Percentiles rank a stretch among this genome's conserved stretches.
Evolutionary conservation across 2,329 filamentous ascomycete species (phyloP).

Genomic region (Exophiala viscosa): DNA sequence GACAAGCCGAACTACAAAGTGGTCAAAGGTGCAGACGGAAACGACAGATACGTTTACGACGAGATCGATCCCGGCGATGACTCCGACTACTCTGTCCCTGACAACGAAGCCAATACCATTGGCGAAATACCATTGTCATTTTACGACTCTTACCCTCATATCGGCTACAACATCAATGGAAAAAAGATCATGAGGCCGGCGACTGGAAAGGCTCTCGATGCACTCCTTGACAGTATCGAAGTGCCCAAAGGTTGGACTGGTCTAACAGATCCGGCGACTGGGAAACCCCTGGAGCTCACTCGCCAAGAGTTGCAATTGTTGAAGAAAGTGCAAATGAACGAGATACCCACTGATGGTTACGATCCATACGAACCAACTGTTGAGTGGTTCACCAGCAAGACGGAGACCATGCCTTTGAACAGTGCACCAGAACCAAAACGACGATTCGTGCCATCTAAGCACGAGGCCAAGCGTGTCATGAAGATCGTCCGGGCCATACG

Average conservation of each 20-base stretch:
- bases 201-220: slow-evolving; percentile 87
- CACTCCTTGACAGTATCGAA: slow-evolving; percentile 91
- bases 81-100: slow-evolving; percentile 86
- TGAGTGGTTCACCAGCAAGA: slow-evolving; percentile 86
- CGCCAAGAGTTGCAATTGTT: slow-evolving; percentile 85
- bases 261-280: slow-evolving; percentile 87
- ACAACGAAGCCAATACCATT: slow-evolving; percentile 80
- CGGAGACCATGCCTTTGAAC: slow-evolving; percentile 91
- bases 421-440: slow-evolving; percentile 94
- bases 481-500: slow-evolving; percentile 95
- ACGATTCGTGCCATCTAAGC: slow-evolving; percentile 91
- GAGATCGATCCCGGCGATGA: slow-evolving; percentile 95
- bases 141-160: slow-evolving; percentile 96
- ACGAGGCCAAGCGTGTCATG: slow-evolving; percentile 93
- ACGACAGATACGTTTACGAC: slow-evolving; percentile 83
- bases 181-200: slow-evolving; percentile 97
- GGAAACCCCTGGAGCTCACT: slow-evolving; percentile 83
- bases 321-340: slow-evolving; percentile 82
- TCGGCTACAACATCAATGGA: slow-evolving; percentile 98
- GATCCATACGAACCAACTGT: slow-evolving; percentile 92
- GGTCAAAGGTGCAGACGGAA: slow-evolving; percentile 82
- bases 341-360: slow-evolving; percentile 81
- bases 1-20: slow-evolving; percentile 55
- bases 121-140: slow-evolving; percentile 91
- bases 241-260: slow-evolving; percentile 97